Base-by-base conservation (phyloP, 805 yeast species). In the Candida chauliodis region DNA sequence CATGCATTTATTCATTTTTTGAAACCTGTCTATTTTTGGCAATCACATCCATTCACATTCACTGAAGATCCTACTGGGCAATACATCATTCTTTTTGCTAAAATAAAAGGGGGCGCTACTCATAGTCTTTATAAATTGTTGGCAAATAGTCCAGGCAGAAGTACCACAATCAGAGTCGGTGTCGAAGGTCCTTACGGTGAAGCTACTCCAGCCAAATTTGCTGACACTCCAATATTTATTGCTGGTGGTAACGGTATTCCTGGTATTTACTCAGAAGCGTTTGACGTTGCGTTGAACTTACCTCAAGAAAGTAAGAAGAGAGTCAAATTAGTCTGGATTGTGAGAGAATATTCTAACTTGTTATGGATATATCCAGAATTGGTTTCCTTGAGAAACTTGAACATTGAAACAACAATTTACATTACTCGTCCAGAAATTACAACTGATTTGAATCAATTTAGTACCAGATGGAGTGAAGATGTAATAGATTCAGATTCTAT, bases 231-330 rank as follows among this genome's bases (percentile, higher is more conserved):
- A 5, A 66, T 81, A 7, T 69, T 81, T 31, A 45, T 84, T 18
- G 83, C 89, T 7, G 89, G 88, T 34, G 91, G 91, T 19, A 78
- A 78, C 38, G 93, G 91, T 38, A 66, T 84, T 36, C 80, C 91
- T 0, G 85, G 79, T 18, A 58, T 71, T 17, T 56, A 61, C 32
- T 64, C 69, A 13, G 71, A 69, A 44, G 69, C 66, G 32, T 37
- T 48, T 28, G 55, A 59, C 40, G 44, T 62, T 39, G 58, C 58
- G 2, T 31, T 26, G 11, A 53, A 49, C 15, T 47, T 58, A 4
- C 39, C 36, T 5, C 29, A 45, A 21, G 50, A 58, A 33, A 44
- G 24, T 4, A 46, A 47, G 15, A 50, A 51, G 32, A 34, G 37
- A 5, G 34, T 66, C 22, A 71, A 74, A 40, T 66, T 85, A 38